phyloP scores from a whole-genome alignment of 345 rosid genomes.

The Physaria fendleri region DNA sequence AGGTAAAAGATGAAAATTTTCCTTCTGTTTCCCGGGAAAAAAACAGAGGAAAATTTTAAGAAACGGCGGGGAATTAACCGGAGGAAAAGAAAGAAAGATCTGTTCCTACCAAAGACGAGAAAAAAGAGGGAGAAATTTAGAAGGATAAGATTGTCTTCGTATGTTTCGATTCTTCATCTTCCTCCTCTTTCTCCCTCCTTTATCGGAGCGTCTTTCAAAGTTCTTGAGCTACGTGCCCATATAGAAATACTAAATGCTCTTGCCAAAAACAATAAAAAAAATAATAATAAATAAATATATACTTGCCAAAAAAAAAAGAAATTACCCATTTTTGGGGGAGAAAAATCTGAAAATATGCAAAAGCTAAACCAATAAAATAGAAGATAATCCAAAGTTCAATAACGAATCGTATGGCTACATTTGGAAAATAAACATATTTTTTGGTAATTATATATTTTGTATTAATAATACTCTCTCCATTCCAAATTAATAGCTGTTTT shows the following conservation, averaged over 20 bases:
- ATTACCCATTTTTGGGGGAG: neutral
- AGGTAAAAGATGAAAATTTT: neutral
- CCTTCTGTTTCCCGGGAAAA: slow-evolving; percentile 25
- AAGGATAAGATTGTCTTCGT: neutral
- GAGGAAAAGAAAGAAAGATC: neutral
- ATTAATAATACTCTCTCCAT: too few species aligned
- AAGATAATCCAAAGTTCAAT: neutral
- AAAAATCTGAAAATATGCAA: too few species aligned
- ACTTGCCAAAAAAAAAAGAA: too few species aligned
- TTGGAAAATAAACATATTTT: too few species aligned
- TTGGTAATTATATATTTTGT: too few species aligned
- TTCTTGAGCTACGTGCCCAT: slow-evolving; percentile 27
- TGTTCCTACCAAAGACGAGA: neutral
- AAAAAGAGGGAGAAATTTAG: neutral
- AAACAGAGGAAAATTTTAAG: slow-evolving; percentile 11
- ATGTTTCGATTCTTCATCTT: slow-evolving; percentile 25
- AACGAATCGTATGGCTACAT: neutral
- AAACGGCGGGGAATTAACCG: slow-evolving; percentile 16
- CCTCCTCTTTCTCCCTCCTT: slow-evolving; percentile 19
- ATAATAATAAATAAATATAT: too few species aligned
- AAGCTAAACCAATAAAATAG: neutral
- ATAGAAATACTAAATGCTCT: too few species aligned
- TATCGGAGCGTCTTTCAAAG: slow-evolving; percentile 19
- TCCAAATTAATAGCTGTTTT: too few species aligned
- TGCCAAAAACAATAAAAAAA: too few species aligned